phyloP scores from a whole-genome alignment of 2,329 filamentous ascomycete genomes.

The Beauveria pseudobassiana region DNA sequence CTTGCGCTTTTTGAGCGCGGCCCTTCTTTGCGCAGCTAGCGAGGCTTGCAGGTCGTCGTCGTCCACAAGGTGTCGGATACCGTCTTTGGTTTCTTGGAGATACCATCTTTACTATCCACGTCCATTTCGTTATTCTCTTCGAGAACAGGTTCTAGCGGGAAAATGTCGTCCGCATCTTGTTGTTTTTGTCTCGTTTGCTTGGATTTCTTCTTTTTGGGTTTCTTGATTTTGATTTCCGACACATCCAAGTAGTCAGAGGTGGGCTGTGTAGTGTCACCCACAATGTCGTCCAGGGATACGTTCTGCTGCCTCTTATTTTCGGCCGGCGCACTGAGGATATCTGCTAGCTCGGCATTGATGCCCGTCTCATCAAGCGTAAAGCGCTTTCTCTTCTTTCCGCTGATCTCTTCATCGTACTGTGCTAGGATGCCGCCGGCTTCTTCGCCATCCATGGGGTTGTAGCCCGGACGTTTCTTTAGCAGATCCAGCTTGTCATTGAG shows the following conservation, averaged over 20 bases:
- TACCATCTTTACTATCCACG: conserved; percentile 51
- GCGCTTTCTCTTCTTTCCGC: conserved; percentile 77
- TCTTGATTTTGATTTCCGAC: conserved; percentile 86
- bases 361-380: conserved; percentile 83
- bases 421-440: conserved; percentile 63
- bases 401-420: conserved; percentile 94
- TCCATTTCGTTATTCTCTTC: conserved; percentile 59
- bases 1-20: conserved; percentile 87
- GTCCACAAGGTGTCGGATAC: conserved; percentile 65
- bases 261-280: conserved; percentile 26
- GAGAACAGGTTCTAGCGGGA: conserved; percentile 33
- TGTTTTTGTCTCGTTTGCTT: conserved; percentile 66
- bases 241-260: conserved; percentile 82
- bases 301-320: conserved; percentile 57
- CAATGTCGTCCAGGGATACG: conserved; percentile 74
- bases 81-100: conserved; percentile 54
- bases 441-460: conserved; percentile 73
- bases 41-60: conserved; percentile 89
- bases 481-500: conserved; percentile 69
- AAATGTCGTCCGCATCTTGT: conserved; percentile 55
- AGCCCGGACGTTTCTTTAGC: conserved; percentile 84
- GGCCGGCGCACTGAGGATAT: conserved; percentile 44
- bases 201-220: conserved; percentile 85
- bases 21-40: conserved; percentile 72
- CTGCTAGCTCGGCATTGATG: conserved; percentile 55